These are phyloP conservation scores for Monosporozyma yasuniensis DNA, from an alignment of 805 yeast genomes.

Conservation along the genomic window DNA sequence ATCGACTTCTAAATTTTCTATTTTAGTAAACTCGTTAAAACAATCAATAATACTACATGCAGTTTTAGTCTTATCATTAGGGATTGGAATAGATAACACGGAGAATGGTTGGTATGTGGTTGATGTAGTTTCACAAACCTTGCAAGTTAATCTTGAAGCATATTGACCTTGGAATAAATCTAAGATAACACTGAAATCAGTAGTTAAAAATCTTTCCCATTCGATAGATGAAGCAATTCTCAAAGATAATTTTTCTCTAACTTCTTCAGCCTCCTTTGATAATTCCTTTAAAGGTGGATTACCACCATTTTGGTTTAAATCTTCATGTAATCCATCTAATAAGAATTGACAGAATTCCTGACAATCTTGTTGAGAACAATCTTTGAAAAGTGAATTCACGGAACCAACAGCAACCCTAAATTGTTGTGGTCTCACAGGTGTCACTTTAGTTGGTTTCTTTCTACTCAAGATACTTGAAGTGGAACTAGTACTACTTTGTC, in stretches of 20 bases:
- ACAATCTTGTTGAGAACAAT: slow-evolving; percentile 83
- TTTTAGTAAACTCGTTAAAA: slow-evolving; percentile 65
- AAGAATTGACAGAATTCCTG: slow-evolving; percentile 87
- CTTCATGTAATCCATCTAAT: slow-evolving; percentile 88
- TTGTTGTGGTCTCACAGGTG: slow-evolving; percentile 47
- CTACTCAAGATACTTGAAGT: slow-evolving; percentile 9
- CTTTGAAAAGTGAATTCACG: slow-evolving; percentile 67
- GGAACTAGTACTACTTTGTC: background rate
- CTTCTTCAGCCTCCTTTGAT: slow-evolving; percentile 60
- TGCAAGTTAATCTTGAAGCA: slow-evolving; percentile 65
- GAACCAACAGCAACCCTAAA: slow-evolving; percentile 66
- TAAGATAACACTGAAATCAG: slow-evolving; percentile 73
- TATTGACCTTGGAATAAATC: slow-evolving; percentile 87
- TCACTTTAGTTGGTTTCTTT: background rate
- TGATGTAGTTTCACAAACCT: slow-evolving; percentile 65
- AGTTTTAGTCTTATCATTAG: slow-evolving; percentile 31
- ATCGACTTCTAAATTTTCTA: slow-evolving; percentile 68
- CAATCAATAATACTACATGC: slow-evolving; percentile 47
- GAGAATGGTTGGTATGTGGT: slow-evolving; percentile 84
- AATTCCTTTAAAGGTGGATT: slow-evolving; percentile 48
- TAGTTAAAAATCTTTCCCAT: slow-evolving; percentile 82
- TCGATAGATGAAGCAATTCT: slow-evolving; percentile 81
- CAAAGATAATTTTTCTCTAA: slow-evolving; percentile 63
- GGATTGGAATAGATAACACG: slow-evolving; percentile 72
- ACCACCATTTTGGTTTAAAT: slow-evolving; percentile 60